Evolutionary conservation across 148 eudicot genomes (phyloP).

Genomic region (Euryodendron excelsum): DNA sequence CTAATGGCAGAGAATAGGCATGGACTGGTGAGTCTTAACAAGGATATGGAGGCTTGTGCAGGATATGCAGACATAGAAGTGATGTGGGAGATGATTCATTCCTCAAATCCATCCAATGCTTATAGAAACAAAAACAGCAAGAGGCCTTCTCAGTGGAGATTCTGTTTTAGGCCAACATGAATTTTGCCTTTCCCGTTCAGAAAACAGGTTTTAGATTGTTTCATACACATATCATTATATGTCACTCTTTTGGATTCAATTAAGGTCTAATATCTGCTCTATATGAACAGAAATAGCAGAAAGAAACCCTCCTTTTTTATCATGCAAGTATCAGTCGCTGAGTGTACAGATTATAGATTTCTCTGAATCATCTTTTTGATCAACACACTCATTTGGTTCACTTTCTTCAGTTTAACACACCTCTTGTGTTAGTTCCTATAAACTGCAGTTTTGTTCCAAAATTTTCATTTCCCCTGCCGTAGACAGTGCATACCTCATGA

Average conservation of each 20-base stretch:
- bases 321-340: background rate
- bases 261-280: background rate
- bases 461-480: background rate
- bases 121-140: conserved; percentile 7
- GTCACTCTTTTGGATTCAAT: background rate
- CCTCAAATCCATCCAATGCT: conserved; percentile 19
- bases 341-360: background rate
- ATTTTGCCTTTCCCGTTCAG: background rate
- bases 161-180: conserved; percentile 32
- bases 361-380: background rate
- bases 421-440: background rate
- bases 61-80: conserved; percentile 65
- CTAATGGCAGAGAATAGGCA: conserved; percentile 28
- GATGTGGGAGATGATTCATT: conserved; percentile 75
- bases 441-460: background rate
- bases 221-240: background rate
- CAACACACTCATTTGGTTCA: background rate
- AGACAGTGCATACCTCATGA: too few species aligned
- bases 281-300: background rate
- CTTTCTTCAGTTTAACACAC: background rate
- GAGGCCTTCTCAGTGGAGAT: conserved; percentile 24
- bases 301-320: background rate
- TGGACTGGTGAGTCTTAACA: conserved; percentile 48
- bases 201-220: background rate
- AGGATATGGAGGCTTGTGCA: conserved; percentile 62